phyloP scores from a whole-genome alignment of 345 rosid genomes.

The Salix suchowensis region DNA sequence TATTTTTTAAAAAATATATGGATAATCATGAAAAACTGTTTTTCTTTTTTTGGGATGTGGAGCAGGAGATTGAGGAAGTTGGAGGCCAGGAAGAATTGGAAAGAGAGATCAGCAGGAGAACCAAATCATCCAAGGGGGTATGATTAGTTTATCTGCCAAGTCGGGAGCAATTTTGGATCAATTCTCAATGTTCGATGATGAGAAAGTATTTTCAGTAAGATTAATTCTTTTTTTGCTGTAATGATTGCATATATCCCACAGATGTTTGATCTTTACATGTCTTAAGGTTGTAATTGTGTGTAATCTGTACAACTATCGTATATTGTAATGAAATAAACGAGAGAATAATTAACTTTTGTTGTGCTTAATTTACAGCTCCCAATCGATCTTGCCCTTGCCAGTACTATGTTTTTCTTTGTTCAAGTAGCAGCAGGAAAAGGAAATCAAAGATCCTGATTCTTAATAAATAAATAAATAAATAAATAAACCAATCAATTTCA shows the following conservation, averaged over 20 bases:
- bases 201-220: not conserved
- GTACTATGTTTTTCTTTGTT: not conserved
- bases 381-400: not conserved
- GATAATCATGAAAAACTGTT: not conserved
- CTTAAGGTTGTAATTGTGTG: not conserved
- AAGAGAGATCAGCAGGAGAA: slow-evolving; percentile 26
- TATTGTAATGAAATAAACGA: not conserved
- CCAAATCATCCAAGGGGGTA: not conserved
- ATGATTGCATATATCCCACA: not conserved
- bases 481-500: not conserved
- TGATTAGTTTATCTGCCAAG: not conserved
- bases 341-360: not conserved
- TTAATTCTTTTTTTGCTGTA: no score
- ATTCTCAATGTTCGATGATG: not conserved
- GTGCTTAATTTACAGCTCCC: not conserved
- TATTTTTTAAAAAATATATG: no score
- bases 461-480: not conserved
- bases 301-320: not conserved
- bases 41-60: not conserved
- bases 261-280: not conserved
- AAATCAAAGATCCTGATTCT: not conserved
- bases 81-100: slow-evolving; percentile 49
- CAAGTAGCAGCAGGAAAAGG: not conserved
- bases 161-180: not conserved
- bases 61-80: slow-evolving; percentile 54